Evolutionary conservation across 2,329 filamentous ascomycete genomes (phyloP), one percentile per base, ranked within the genome.

Genomic region (Geosmithia morbida): DNA sequence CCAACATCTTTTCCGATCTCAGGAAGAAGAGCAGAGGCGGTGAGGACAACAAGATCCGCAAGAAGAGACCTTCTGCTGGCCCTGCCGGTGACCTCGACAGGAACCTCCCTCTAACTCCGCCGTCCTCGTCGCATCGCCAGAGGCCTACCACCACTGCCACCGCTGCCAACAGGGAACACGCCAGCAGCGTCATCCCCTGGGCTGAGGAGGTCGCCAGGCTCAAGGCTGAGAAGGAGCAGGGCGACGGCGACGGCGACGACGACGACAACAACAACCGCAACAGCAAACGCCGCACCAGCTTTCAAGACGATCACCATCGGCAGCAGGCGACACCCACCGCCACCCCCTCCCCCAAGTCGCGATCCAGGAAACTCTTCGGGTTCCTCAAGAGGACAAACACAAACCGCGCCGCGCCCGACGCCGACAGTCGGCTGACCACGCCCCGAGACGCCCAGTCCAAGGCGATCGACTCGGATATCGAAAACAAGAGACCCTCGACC

Each of bases 271-370:
- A n/a, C n/a, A n/a, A n/a, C n/a, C n/a, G n/a, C n/a, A n/a, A n/a
- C n/a, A n/a, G n/a, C n/a, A n/a, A n/a, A n/a, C n/a, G 33, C 13
- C 33, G 33, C 33, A 11, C 13, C 11, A 13, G 69, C 50, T 66
- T 70, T 43, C 59, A 71, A 43, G 66, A 67, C 20, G 69, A 74
- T n/a, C n/a, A n/a, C n/a, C n/a, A n/a, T n/a, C n/a, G n/a, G 52
- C 69, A 73, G 56, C 71, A 69, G 58, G 69, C 65, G 54, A 63
- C 71, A 52, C 60, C 71, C 39, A 61, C 61, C 33, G 52, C 55
- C 8, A 60, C 55, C 44, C 53, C 55, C 39, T 58, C 65, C 49
- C 55, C 58, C 46, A 67, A 63, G 26, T 33, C 43, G 20, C 22
- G 18, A 33, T 51, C 48, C 58, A 66, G 46, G 13, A 66, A 67